Conservation (phyloP, 1,139 yeast species). For the Zygosaccharomyces sapae region DNA sequence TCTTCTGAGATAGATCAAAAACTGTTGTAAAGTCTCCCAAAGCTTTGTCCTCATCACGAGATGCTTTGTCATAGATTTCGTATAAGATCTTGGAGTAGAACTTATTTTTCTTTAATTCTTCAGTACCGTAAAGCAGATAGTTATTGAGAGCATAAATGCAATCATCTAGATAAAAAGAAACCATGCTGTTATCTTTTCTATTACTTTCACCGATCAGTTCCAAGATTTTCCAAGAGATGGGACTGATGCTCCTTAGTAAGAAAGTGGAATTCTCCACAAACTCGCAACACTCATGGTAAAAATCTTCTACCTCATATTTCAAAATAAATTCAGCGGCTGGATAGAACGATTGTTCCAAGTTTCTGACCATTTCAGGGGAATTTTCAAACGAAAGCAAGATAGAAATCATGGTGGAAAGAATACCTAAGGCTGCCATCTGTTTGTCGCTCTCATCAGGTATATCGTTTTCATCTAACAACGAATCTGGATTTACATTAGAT, state of each 20-base stretch:
- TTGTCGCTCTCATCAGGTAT: constrained; percentile 57
- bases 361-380: constrained; percentile 60
- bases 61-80: constrained; percentile 31
- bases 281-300: constrained; percentile 77
- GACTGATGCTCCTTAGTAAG: constrained; percentile 64
- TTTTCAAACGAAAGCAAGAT: constrained; percentile 84
- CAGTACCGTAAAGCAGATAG: constrained; percentile 68
- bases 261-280: constrained; percentile 83
- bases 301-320: constrained; percentile 64
- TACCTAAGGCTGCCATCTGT: constrained; percentile 82
- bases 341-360: constrained; percentile 66
- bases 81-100: constrained; percentile 32
- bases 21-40: constrained; percentile 34
- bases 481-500: constrained; percentile 48
- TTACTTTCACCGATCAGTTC: constrained; percentile 52
- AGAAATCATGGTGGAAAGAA: constrained; percentile 81
- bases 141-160: constrained; percentile 71
- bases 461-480: constrained; percentile 45
- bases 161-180: constrained; percentile 66
- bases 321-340: constrained; percentile 73
- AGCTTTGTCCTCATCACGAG: constrained; percentile 33
- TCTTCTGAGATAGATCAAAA: constrained; percentile 35
- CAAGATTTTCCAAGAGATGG: constrained; percentile 72
- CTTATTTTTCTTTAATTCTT: constrained; percentile 42
- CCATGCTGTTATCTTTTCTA: constrained; percentile 48